These are phyloP conservation scores for Fusarium poae DNA, from an alignment of 2,329 filamentous ascomycete genomes.

Conservation along the genomic window DNA sequence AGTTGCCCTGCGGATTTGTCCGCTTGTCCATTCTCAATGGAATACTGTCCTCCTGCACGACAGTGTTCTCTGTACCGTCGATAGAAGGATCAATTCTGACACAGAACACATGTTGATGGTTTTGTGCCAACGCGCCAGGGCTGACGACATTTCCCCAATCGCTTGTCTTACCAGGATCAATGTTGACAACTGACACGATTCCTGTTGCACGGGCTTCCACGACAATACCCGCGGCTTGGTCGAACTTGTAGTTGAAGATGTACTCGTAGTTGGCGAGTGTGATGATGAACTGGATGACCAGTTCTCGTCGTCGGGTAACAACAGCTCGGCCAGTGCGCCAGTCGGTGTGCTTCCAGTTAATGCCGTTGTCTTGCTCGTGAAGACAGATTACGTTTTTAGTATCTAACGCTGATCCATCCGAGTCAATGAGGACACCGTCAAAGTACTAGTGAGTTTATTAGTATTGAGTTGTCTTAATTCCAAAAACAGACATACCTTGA, in stretches of 20 bases:
- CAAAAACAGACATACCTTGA: conserved; percentile 52
- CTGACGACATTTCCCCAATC: conserved; percentile 72
- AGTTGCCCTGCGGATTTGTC: conserved; percentile 64
- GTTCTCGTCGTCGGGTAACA: conserved; percentile 70
- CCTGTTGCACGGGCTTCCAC: conserved; percentile 76
- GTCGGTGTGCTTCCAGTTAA: conserved; percentile 79
- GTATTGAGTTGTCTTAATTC: not conserved
- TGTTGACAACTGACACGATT: conserved; percentile 71
- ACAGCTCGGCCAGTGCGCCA: conserved; percentile 73
- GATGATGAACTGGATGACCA: conserved; percentile 77
- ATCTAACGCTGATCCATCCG: conserved; percentile 54
- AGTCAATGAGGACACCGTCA: conserved; percentile 52
- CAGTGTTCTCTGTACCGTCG: conserved; percentile 70
- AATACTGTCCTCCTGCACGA: conserved; percentile 59
- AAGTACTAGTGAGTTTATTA: conserved; percentile 48
- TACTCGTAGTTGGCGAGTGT: conserved; percentile 80
- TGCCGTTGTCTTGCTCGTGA: conserved; percentile 78
- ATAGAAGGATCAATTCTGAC: conserved; percentile 74
- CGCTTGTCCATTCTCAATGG: conserved; percentile 58
- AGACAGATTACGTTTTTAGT: conserved; percentile 72
- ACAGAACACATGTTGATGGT: conserved; percentile 79
- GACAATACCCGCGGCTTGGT: conserved; percentile 71
- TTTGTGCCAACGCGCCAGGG: conserved; percentile 73
- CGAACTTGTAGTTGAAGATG: conserved; percentile 66
- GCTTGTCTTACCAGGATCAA: conserved; percentile 66